These are phyloP conservation scores for Sicyos edulis DNA, from an alignment of 306 rosid genomes.

Conservation along the genomic window DNA sequence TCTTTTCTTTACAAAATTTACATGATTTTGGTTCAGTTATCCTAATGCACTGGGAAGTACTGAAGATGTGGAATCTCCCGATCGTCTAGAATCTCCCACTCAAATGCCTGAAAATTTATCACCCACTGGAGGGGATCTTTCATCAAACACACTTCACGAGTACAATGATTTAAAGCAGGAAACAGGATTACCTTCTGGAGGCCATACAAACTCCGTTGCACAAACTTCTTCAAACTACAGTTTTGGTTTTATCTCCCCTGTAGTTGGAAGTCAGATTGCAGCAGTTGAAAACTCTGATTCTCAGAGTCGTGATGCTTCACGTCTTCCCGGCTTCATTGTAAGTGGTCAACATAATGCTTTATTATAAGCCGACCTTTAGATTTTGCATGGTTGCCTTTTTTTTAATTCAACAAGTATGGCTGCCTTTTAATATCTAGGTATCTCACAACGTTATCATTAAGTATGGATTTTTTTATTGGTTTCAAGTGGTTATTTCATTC, in stretches of 20 bases:
- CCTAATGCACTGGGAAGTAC: conserved; percentile 44
- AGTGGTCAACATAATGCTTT: conserved; percentile 31
- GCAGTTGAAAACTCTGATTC: conserved; percentile 72
- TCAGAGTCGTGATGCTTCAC: conserved; percentile 67
- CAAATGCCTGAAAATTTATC: conserved; percentile 47
- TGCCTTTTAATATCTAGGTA: neutral
- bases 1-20: conserved; percentile 21
- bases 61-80: conserved; percentile 61
- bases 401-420: too few species aligned
- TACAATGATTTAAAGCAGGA: conserved; percentile 65
- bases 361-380: neutral
- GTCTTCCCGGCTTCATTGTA: conserved; percentile 74
- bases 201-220: conserved; percentile 55
- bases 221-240: conserved; percentile 54
- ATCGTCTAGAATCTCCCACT: conserved; percentile 53
- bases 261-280: conserved; percentile 69
- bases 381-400: conserved; percentile 1
- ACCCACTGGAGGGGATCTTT: conserved; percentile 55
- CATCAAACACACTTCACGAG: conserved; percentile 55
- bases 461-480: neutral
- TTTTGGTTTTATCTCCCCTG: conserved; percentile 69
- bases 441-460: neutral
- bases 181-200: conserved; percentile 55
- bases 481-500: conserved; percentile 24
- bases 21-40: conserved; percentile 34